Conservation (phyloP, 2,329 filamentous ascomycete genomes). For the Fusarium incarnatum region DNA sequence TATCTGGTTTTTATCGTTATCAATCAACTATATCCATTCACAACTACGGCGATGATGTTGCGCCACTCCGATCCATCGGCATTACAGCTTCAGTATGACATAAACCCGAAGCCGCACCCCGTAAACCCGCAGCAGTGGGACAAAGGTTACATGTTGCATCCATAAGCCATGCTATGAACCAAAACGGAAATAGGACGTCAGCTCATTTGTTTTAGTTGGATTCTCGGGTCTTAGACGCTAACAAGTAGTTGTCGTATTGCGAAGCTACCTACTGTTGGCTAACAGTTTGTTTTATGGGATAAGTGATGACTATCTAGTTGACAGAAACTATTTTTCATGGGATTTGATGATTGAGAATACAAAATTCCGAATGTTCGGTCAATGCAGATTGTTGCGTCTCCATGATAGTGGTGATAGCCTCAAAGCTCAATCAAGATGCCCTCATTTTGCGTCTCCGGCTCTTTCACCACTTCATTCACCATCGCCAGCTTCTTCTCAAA, state of each 20-base stretch:
- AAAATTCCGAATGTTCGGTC: neutral
- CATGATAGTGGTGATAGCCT: neutral
- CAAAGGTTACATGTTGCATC: neutral
- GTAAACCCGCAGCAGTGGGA: neutral
- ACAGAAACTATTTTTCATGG: neutral
- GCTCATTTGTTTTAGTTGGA: neutral
- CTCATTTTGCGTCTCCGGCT: constrained; percentile 8
- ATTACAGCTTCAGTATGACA: neutral
- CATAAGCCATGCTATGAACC: neutral
- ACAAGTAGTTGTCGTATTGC: neutral
- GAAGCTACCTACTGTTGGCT: neutral
- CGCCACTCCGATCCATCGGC: constrained; percentile 11
- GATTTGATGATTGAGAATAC: neutral
- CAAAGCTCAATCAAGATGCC: constrained; percentile 28
- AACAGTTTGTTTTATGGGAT: neutral
- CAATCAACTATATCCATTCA: neutral
- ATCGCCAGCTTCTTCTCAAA: neutral
- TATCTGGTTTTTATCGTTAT: neutral
- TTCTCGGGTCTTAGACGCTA: neutral
- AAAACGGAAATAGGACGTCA: neutral
- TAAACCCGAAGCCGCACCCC: constrained; percentile 13
- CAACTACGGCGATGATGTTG: neutral
- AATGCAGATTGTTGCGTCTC: neutral
- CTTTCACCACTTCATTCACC: neutral
- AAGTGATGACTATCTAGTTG: neutral